A percentile compares a stretch with the other conserved stretches of the same genome.
Conservation (phyloP, 163 green algal species). For the Picocystis sp. region DNA sequence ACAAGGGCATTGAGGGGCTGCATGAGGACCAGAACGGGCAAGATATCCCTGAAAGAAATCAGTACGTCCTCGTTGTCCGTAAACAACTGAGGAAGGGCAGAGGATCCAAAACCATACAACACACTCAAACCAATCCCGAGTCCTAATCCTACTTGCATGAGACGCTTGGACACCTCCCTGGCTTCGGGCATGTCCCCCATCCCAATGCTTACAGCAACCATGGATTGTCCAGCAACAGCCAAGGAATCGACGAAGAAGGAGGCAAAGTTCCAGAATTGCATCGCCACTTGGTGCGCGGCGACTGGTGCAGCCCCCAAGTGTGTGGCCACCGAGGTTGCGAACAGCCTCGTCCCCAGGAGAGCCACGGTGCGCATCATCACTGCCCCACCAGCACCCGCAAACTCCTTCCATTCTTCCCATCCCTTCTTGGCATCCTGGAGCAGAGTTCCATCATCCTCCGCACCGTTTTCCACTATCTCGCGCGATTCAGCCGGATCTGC, state of each 20-base stretch:
- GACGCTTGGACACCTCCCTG: slow-evolving; percentile 27
- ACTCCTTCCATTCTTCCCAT: neutral
- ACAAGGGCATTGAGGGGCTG: slow-evolving; percentile 48
- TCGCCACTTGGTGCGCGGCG: slow-evolving; percentile 43
- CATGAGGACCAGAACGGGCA: slow-evolving; percentile 31
- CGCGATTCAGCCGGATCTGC: neutral
- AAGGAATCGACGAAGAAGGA: slow-evolving; percentile 45
- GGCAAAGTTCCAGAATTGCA: slow-evolving; percentile 51
- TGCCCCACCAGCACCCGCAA: slow-evolving; percentile 21
- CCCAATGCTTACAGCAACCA: slow-evolving; percentile 39
- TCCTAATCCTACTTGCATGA: slow-evolving; percentile 37
- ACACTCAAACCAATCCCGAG: slow-evolving; percentile 20
- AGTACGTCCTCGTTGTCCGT: slow-evolving; percentile 25
- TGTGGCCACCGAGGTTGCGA: slow-evolving; percentile 32
- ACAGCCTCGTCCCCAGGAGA: slow-evolving; percentile 45
- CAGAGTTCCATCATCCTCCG: neutral
- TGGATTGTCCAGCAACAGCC: slow-evolving; percentile 37
- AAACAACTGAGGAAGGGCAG: slow-evolving; percentile 28
- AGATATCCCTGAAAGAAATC: slow-evolving; percentile 14
- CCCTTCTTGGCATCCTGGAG: neutral
- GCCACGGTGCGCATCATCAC: slow-evolving; percentile 42
- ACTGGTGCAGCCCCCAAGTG: slow-evolving; percentile 35
- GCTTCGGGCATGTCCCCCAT: slow-evolving; percentile 10
- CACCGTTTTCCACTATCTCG: slow-evolving; percentile 11
- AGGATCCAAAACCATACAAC: slow-evolving; percentile 2